These are phyloP conservation scores for Gastrodia elata DNA, from an alignment of 106 monocot species.

Conservation along the genomic window DNA sequence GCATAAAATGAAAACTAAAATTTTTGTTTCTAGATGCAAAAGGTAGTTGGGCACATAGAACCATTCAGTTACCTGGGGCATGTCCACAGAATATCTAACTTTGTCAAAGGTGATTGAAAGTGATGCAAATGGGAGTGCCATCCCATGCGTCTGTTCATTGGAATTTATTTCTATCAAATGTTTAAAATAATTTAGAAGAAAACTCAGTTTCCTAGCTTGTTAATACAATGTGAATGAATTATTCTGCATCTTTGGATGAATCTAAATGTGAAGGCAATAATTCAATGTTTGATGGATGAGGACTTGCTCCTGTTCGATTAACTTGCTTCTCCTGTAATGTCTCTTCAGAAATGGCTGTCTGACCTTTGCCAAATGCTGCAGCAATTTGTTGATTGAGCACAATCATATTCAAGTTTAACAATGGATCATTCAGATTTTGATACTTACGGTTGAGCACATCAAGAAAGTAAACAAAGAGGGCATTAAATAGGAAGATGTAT, in stretches of 20 bases:
- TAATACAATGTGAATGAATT: background rate
- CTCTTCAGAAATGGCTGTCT: conserved; percentile 18
- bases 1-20: background rate
- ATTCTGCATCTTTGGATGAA: conserved; percentile 1
- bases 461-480: conserved; percentile 18
- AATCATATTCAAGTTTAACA: conserved; percentile 5
- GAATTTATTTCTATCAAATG: background rate
- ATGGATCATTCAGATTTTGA: background rate
- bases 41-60: background rate
- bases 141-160: conserved; percentile 10
- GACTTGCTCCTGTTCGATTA: conserved; percentile 19
- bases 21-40: background rate
- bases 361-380: conserved; percentile 21
- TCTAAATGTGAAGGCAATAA: conserved; percentile 10
- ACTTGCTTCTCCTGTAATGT: conserved; percentile 21
- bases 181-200: background rate
- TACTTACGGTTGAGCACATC: conserved; percentile 24
- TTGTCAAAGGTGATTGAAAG: conserved; percentile 23
- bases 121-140: conserved; percentile 26
- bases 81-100: conserved; percentile 25
- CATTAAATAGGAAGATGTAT: conserved; percentile 25
- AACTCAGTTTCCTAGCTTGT: background rate
- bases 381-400: conserved; percentile 1
- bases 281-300: conserved; percentile 11
- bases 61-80: conserved; percentile 13